Base-by-base conservation (phyloP, 2,329 filamentous ascomycete genomes). In the Coccinonectria pachysandricola region DNA sequence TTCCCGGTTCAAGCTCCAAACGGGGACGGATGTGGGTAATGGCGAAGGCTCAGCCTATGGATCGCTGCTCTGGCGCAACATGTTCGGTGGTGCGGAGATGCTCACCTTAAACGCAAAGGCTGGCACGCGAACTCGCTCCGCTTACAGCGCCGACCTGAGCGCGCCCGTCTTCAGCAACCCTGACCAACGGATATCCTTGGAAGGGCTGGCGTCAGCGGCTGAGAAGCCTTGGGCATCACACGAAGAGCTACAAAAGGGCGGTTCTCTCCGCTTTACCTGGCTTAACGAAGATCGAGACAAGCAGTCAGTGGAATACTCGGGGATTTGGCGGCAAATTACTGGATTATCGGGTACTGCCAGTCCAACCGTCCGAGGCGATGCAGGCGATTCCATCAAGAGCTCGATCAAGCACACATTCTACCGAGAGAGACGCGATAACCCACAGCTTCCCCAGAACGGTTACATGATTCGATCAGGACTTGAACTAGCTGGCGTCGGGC, bases 141-240 rank as follows among this genome's bases (percentile, higher is more conserved):
- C 88, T 14, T 96, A 96, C 59, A 87, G 84, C 38, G 84, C 84
- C 28, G 77, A 75, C 31, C 79, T 96, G 35, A 79, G 85, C 34
- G 78, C 83, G 0, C 91, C 91, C 0, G 64, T 98, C 23, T 64
- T 82, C 30, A 83, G 81, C 56, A 82, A 94, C 50, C 87, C 91
- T 0, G 79, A 94, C 49, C 61, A 85, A 44, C 71, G 79, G 34
- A 63, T 86, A 35, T 79, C 88, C 40, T 46, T 93, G 34, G 87
- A 93, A 40, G 86, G 71, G 2, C 63, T 94, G 22, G 77, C 80
- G 7, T 93, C 83, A 36, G 78, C 84, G 22, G 92, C 84, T 1
- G 72, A 88, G 36, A 95, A 96, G 57, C 72, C 77, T 8, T 96
- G 85, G 82, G 86, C 91, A 12, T 91, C 83, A 38, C 88, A 98